Evolutionary conservation across 495 filamentous ascomycete genomes (phyloP), one percentile per base, ranked within the genome.

Genomic region (Ascobolus immersus): DNA sequence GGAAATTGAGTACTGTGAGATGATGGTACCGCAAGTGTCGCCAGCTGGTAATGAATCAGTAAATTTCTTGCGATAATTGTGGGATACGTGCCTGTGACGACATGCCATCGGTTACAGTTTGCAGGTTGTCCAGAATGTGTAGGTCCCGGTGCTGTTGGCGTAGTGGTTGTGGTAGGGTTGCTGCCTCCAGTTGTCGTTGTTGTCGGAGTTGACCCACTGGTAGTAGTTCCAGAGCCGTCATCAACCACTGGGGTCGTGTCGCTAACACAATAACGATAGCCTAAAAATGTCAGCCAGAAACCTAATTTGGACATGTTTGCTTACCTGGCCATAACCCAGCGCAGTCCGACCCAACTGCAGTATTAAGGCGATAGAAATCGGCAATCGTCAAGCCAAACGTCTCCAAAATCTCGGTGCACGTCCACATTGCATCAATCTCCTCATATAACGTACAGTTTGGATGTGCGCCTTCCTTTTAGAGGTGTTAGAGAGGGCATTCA

Each of bases 81-180:
- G n/a, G n/a, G n/a, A n/a, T n/a, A n/a, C n/a, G n/a, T 37, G 12
- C 17, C 11, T 8, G 12, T 12, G 14, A 40, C 35, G 34, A 45
- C 11, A n/a, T 30, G 23, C 41, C 37, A 50, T 18, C 37, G 36
- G 20, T 32, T 39, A 40, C 34, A 39, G 36, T 44, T 34, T 1
- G 11, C 17, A 1, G 49, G 47, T 28, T 45, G 39, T 9, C 49
- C 48, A 1, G 36, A 15, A 27, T 36, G 42, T 2, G 47, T 50
- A 5, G 45, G 47, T 0, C 27, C 39, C 6, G 41, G 35, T 5
- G 39, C 36, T 23, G 36, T 3, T 17, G 22, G 29, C 27, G 28
- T 19, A n/a, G 6, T 37, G 13, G 35, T n/a, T 5, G 35, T 8
- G 9, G 27, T n/a, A 13, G 35, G 12, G 18, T n/a, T 34, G 17